Percentiles rank a stretch among this genome's conserved stretches.
These are phyloP conservation scores for Pseudogymnoascus sp. DNA, from an alignment of 2,329 filamentous ascomycete species.

Conservation along the genomic window DNA sequence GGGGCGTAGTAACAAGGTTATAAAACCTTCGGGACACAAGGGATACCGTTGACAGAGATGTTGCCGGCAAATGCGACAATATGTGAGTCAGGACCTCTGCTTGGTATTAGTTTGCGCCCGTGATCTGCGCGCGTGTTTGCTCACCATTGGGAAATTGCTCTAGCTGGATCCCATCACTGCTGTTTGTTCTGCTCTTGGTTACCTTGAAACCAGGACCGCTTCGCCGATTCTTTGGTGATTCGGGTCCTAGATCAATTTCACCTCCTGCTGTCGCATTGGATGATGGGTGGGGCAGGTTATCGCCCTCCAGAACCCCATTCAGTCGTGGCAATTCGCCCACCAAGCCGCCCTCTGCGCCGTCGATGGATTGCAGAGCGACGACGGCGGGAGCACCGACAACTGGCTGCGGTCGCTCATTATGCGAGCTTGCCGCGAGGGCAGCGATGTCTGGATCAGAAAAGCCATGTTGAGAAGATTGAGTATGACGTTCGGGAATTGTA, in stretches of 20 bases:
- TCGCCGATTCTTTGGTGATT: constrained; percentile 33
- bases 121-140: constrained; percentile 19
- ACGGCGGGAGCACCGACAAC: constrained; percentile 22
- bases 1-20: constrained; percentile 75
- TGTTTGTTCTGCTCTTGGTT: constrained; percentile 35
- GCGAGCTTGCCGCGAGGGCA: constrained; percentile 22
- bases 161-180: constrained; percentile 21
- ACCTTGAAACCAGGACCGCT: constrained; percentile 48
- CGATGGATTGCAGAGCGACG: not conserved
- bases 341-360: constrained; percentile 36
- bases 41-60: constrained; percentile 72
- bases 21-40: constrained; percentile 86
- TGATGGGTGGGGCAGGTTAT: constrained; percentile 23
- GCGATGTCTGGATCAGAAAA: constrained; percentile 34
- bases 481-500: constrained; percentile 27
- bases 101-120: constrained; percentile 22
- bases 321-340: constrained; percentile 45
- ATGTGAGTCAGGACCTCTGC: constrained; percentile 88
- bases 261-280: constrained; percentile 43
- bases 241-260: constrained; percentile 48
- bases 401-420: constrained; percentile 23
- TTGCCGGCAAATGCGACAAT: constrained; percentile 79
- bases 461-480: constrained; percentile 48
- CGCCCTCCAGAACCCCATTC: constrained; percentile 29
- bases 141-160: constrained; percentile 73